A percentile compares a stretch with the other conserved stretches of the same genome.
phyloP scores from a whole-genome alignment of 768 basidiomycete genomes.

The Lactarius hengduanensis region DNA sequence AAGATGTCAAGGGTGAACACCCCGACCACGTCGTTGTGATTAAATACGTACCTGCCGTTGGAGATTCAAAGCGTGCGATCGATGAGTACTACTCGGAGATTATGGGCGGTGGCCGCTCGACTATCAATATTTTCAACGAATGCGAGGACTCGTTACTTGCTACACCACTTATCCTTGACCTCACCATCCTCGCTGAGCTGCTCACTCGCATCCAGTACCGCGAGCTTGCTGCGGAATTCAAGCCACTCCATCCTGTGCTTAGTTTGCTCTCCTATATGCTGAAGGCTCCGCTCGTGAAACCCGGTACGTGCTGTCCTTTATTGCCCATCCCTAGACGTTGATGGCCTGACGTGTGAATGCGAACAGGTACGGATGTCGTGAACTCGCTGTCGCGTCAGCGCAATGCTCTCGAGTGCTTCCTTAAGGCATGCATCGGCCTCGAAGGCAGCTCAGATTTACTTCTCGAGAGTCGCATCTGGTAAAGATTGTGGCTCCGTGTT shows the following conservation, averaged over 20 bases:
- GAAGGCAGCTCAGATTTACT: constrained; percentile 83
- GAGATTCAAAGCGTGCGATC: constrained; percentile 98
- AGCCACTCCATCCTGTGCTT: constrained; percentile 85
- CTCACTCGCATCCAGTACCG: constrained; percentile 92
- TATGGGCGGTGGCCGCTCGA: constrained; percentile 90
- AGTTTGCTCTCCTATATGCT: constrained; percentile 96
- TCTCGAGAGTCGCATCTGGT: constrained; percentile 88
- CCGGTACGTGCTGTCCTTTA: constrained; percentile 45
- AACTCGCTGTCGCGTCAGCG: constrained; percentile 95
- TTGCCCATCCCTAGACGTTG: background rate
- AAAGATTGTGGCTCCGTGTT: constrained; percentile 33
- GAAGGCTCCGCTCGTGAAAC: constrained; percentile 97
- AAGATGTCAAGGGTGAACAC: constrained; percentile 83
- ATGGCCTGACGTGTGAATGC: constrained; percentile 10
- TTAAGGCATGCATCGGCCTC: constrained; percentile 91
- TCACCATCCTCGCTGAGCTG: constrained; percentile 90
- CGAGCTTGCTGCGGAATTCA: constrained; percentile 61
- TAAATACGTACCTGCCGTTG: constrained; percentile 95
- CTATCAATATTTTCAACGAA: constrained; percentile 97
- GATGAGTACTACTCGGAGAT: constrained; percentile 99
- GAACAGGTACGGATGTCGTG: constrained; percentile 78
- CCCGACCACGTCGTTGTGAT: constrained; percentile 97
- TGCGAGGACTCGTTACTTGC: constrained; percentile 98
- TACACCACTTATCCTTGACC: constrained; percentile 92
- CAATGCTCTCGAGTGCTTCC: constrained; percentile 88